phyloP scores from a whole-genome alignment of 2,329 filamentous ascomycete genomes.

The Hymenoscyphus salicellus region DNA sequence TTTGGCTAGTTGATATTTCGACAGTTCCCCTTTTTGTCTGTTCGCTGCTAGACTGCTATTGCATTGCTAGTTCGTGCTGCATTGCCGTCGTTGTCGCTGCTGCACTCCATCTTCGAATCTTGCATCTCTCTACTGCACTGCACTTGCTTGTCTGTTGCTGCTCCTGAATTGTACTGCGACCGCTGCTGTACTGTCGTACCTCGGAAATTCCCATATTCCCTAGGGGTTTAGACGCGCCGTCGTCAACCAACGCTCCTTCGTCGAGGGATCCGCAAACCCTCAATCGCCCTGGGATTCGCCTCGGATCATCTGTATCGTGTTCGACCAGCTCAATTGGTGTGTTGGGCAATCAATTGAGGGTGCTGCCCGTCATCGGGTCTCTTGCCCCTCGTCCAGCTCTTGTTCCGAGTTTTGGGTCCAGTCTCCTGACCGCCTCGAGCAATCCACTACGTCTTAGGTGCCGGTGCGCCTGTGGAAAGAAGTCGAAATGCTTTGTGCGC shows the following conservation, averaged over 20 bases:
- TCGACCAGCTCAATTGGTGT: constrained; percentile 13
- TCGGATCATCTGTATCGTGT: constrained; percentile 11
- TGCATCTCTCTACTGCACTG: constrained; percentile 11
- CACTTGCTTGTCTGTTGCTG: constrained; percentile 13
- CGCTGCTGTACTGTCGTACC: constrained; percentile 14
- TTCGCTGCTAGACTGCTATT: constrained; percentile 3
- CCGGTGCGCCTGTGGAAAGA: constrained; percentile 25
- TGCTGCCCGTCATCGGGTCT: constrained; percentile 9
- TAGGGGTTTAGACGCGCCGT: constrained; percentile 21
- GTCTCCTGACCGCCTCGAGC: constrained; percentile 25
- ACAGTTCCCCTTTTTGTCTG: constrained; percentile 12
- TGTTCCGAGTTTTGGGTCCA: constrained; percentile 9
- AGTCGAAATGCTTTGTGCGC: constrained; percentile 37
- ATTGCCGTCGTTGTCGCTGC: not conserved
- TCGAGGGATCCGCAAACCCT: constrained; percentile 20
- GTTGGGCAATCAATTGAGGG: constrained; percentile 22
- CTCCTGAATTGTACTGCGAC: too few species aligned
- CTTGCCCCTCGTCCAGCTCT: constrained; percentile 11
- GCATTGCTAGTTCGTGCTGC: not conserved
- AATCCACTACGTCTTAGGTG: constrained; percentile 26
- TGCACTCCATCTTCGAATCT: constrained; percentile 10
- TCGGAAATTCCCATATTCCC: constrained; percentile 6
- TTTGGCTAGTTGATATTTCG: constrained; percentile 19
- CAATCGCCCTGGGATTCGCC: constrained; percentile 10
- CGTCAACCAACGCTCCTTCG: constrained; percentile 24